phyloP scores from a whole-genome alignment of 192 early-diverging fungal species.

The Backusella tuberculispora region DNA sequence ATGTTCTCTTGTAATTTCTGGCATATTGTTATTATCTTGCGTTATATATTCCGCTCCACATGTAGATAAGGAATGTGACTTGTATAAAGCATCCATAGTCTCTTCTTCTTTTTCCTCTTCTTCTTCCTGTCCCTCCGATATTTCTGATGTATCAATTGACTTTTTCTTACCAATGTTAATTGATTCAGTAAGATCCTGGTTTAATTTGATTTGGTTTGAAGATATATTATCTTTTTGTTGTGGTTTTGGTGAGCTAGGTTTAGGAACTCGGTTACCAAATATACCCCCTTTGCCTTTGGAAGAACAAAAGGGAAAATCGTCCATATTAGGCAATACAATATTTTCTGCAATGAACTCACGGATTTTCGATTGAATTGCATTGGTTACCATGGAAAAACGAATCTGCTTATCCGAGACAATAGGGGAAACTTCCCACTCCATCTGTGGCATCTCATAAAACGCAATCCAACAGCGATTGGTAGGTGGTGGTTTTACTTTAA shows the following conservation, averaged over 20 bases:
- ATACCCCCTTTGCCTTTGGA: conserved; percentile 57
- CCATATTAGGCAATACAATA: conserved; percentile 88
- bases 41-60: background rate
- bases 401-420: conserved; percentile 86
- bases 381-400: conserved; percentile 75
- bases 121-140: background rate
- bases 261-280: conserved; percentile 45
- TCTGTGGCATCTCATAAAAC: conserved; percentile 75
- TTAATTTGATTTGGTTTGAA: background rate
- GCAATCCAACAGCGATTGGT: conserved; percentile 88
- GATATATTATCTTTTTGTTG: background rate
- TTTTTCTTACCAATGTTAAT: background rate
- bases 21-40: background rate
- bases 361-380: conserved; percentile 83
- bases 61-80: conserved; percentile 5
- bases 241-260: background rate
- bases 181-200: background rate
- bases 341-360: conserved; percentile 78
- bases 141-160: background rate
- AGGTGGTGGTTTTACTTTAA: conserved; percentile 81
- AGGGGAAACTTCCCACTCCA: conserved; percentile 76
- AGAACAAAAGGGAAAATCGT: conserved; percentile 82
- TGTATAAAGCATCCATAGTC: background rate
- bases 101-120: background rate
- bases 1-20: background rate